Base-by-base conservation (phyloP, 1,284 basidiomycete species). In the Cystobasidiaceae sp. region DNA sequence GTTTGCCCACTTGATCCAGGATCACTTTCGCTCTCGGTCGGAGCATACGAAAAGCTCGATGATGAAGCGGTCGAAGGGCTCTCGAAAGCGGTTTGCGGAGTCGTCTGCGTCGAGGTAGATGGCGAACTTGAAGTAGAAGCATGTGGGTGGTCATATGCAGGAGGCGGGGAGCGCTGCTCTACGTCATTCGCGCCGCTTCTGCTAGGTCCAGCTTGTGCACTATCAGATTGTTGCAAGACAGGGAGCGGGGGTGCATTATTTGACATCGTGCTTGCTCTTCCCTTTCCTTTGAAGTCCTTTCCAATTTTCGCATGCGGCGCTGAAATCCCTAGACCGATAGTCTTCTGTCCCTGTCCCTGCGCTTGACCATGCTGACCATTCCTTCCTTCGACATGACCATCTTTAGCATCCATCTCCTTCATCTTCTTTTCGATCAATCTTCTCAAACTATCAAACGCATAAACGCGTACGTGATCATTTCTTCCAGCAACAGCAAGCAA, bases 381-480 rank as follows among this genome's bases (percentile, higher is more conserved):
- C 19, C 7, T 27, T 21, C 5, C 23, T 21, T 2, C 30, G 21
- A 44, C n/a, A n/a, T 28, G 28, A 15, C 46, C 43, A 34, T 64
- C 43, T 13, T 46, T 61, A 25, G 33, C 58, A 19, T 48, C 61
- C 13, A 64, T 48, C 7, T 67, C 66, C 56, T 67, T 66, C 67
- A 75, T 71, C 48, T 71, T 71, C 68, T 70, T 71, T 17, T 70
- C 69, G 23, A 75, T 71, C 58, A 74, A 61, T n/a, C 67, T 58
- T 3, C 74, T 61, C n/a, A 75, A 69, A 13, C 69, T 71, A 45
- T 73, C 73, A 9, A 75, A 69, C 2, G 72, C 68, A 65, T 75
- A 75, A 0, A 75, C 73, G 59, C 74, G 69, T 23, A 75, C 66
- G 59, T 75, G 73, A 50, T 75, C 74, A 48, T 73, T 74, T 2